Percentiles rank a stretch among this genome's conserved stretches.
These are phyloP conservation scores for Flaveria floridana DNA, from an alignment of 140 eudicot species.

Conservation along the genomic window DNA sequence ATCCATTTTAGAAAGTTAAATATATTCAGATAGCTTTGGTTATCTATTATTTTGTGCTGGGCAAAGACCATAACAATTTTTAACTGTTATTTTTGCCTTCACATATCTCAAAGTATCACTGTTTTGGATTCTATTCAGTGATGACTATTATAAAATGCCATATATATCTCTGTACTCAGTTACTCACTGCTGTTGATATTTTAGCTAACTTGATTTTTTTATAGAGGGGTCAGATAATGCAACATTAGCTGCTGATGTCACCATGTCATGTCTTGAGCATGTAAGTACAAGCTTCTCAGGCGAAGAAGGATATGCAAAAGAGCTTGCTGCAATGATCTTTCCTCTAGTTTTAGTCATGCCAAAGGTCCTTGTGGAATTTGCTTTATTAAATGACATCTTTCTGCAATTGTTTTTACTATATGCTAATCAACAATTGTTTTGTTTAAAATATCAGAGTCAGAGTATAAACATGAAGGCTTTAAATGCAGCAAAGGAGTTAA, in stretches of 20 bases:
- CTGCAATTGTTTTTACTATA: not conserved
- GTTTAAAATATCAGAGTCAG: constrained; percentile 46
- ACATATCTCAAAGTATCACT: not conserved
- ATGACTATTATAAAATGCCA: not conserved
- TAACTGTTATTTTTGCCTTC: not conserved
- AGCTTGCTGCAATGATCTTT: constrained; percentile 56
- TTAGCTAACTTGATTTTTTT: constrained; percentile 24
- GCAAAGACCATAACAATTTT: not conserved
- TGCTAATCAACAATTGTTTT: constrained; percentile 28
- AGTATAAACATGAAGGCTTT: constrained; percentile 62
- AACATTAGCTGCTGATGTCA: constrained; percentile 49
- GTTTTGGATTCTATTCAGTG: not conserved
- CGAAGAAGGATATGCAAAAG: constrained; percentile 43
- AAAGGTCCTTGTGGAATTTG: constrained; percentile 48
- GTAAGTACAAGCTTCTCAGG: constrained; percentile 41
- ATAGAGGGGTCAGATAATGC: constrained; percentile 51
- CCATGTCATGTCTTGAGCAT: constrained; percentile 57
- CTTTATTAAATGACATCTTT: constrained; percentile 15
- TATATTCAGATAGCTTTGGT: not conserved
- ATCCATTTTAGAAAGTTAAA: not conserved
- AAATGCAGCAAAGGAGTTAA: constrained; percentile 56
- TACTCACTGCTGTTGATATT: constrained; percentile 2
- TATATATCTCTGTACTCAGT: not conserved
- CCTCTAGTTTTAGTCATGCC: constrained; percentile 64
- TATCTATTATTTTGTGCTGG: not conserved